Evolutionary conservation across 768 basidiomycete genomes (phyloP).

Genomic region (Coprinellus micaceus): DNA sequence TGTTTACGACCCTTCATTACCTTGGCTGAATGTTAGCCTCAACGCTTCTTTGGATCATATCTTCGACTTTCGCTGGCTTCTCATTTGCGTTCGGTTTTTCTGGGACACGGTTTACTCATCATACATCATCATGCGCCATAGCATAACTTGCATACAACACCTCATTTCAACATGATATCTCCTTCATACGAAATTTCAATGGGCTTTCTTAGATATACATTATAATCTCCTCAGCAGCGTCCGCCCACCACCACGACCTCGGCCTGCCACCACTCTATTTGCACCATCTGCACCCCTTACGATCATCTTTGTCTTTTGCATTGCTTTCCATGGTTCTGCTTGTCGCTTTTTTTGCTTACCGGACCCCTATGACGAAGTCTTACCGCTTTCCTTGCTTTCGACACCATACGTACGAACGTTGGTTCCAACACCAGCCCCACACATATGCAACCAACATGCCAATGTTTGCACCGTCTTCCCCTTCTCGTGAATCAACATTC

Average conservation of each 20-base stretch:
- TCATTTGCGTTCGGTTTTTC: background rate
- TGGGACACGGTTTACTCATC: background rate
- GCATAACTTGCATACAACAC: background rate
- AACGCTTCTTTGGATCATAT: background rate
- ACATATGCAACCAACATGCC: too few relatives aligned
- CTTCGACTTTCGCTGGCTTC: background rate
- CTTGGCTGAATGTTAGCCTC: background rate
- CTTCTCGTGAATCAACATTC: too few relatives aligned
- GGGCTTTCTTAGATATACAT: background rate
- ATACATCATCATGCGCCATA: background rate
- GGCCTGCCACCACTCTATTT: too few relatives aligned
- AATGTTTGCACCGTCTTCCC: too few relatives aligned
- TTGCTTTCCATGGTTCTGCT: too few relatives aligned
- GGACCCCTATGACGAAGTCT: too few relatives aligned
- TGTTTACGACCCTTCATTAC: background rate
- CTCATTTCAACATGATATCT: conserved; percentile 3
- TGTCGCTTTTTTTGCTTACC: too few relatives aligned
- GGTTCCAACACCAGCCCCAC: too few relatives aligned
- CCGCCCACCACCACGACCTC: background rate
- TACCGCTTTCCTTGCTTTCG: too few relatives aligned
- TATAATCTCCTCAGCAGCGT: background rate
- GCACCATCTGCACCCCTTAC: too few relatives aligned
- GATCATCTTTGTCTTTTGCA: too few relatives aligned
- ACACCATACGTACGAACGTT: too few relatives aligned
- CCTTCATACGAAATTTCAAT: background rate